Conservation (phyloP, 306 rosid species). For the Senna tora region DNA sequence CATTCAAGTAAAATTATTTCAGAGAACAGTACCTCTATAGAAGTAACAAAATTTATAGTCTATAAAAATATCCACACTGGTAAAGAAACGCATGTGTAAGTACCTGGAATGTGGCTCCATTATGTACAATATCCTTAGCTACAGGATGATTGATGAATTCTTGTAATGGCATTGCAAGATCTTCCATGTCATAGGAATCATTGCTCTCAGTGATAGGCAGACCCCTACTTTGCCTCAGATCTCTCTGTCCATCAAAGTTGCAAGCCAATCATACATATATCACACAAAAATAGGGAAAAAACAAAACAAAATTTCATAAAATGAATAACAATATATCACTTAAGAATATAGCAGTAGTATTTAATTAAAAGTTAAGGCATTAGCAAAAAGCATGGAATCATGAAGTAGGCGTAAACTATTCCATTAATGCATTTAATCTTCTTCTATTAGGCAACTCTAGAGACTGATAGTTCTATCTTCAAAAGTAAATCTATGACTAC, state of each 20-base stretch:
- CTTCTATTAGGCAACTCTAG: conserved; percentile 24
- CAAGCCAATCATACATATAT: conserved; percentile 28
- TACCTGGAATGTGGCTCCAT: conserved; percentile 99
- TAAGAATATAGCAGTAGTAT: not conserved
- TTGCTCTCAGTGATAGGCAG: conserved; percentile 33
- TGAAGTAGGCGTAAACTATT: conserved; percentile 18
- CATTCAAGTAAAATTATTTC: conserved; percentile 7
- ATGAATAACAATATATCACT: conserved; percentile 15
- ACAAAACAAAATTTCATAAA: not conserved
- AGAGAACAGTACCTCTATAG: conserved; percentile 10
- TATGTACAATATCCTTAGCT: conserved; percentile 80
- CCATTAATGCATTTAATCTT: not conserved
- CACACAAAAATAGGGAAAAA: conserved; percentile 20
- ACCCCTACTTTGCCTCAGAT: conserved; percentile 51
- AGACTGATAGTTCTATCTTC: conserved; percentile 28
- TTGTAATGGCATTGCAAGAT: conserved; percentile 79
- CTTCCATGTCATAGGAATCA: conserved; percentile 72
- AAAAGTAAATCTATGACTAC: conserved; percentile 2
- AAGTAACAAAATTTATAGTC: conserved; percentile 27
- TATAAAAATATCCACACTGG: conserved; percentile 25
- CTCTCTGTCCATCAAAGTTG: conserved; percentile 62
- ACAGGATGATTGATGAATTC: conserved; percentile 75
- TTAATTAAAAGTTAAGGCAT: not conserved
- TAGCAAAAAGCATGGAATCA: conserved; percentile 35
- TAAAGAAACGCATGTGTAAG: conserved; percentile 32